Conservation (phyloP, 768 basidiomycete genomes). For the Podaxis sp. region DNA sequence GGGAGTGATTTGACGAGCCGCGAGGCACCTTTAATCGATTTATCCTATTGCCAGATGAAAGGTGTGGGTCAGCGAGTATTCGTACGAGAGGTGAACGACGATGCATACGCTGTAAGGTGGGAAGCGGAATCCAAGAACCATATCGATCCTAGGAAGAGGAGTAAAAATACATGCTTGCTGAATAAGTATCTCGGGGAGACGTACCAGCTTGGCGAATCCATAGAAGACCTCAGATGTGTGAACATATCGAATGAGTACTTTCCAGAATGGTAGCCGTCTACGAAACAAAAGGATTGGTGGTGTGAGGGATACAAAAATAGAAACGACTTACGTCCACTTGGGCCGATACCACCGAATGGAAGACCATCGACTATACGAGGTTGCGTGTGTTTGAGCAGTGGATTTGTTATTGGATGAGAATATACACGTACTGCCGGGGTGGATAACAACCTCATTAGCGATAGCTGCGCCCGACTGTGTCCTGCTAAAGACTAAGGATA, state of each 20-base stretch:
- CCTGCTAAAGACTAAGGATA: constrained; percentile 50
- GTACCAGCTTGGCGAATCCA: constrained; percentile 58
- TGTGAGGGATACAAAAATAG: not conserved
- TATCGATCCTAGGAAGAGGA: constrained; percentile 38
- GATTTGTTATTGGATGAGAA: too few relatives aligned
- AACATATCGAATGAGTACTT: constrained; percentile 76
- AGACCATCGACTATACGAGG: constrained; percentile 45
- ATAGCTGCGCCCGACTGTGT: constrained; percentile 70
- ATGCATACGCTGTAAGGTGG: constrained; percentile 51
- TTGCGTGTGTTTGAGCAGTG: not conserved
- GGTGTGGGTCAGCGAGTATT: not conserved
- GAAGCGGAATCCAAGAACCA: constrained; percentile 46
- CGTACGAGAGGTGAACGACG: not conserved
- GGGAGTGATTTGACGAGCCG: constrained; percentile 26
- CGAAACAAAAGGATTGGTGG: not conserved
- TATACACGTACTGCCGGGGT: constrained; percentile 42
- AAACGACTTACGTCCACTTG: constrained; percentile 58
- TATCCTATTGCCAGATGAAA: not conserved
- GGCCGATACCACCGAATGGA: constrained; percentile 73
- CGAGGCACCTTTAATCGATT: not conserved
- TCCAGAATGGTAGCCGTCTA: constrained; percentile 67
- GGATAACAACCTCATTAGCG: constrained; percentile 70
- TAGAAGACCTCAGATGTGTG: constrained; percentile 63
- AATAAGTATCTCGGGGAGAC: constrained; percentile 7
- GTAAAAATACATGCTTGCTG: not conserved